Evolutionary conservation across 2,329 filamentous ascomycete species (phyloP).

Genomic region (Colletotrichum sp.): DNA sequence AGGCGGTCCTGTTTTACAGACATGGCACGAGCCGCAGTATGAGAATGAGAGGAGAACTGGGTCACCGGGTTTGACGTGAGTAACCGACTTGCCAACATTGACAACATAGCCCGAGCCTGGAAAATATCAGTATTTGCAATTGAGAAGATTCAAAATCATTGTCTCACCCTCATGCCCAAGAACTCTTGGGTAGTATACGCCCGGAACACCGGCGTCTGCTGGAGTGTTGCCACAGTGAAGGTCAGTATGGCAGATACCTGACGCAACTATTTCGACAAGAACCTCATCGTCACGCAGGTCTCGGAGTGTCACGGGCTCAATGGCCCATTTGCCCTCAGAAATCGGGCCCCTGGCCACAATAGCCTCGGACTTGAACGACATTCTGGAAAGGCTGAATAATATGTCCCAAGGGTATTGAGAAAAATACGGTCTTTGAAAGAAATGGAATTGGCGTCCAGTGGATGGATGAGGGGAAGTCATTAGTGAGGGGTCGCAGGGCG

Average conservation of each 20-base stretch:
- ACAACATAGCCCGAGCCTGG: slow-evolving; percentile 50
- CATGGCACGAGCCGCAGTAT: slow-evolving; percentile 44
- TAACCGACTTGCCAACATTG: slow-evolving; percentile 44
- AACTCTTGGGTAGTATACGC: slow-evolving; percentile 34
- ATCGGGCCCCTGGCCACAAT: slow-evolving; percentile 34
- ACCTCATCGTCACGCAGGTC: slow-evolving; percentile 45
- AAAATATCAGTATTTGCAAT: neutral
- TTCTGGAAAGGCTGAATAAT: neutral
- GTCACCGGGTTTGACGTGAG: slow-evolving; percentile 55
- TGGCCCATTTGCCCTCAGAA: slow-evolving; percentile 34
- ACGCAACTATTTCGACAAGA: slow-evolving; percentile 57
- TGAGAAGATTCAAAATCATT: too few species aligned
- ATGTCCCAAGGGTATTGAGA: neutral
- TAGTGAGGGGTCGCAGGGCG: neutral
- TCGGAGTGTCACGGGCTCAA: slow-evolving; percentile 33
- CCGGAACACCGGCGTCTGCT: slow-evolving; percentile 3
- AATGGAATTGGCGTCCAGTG: neutral
- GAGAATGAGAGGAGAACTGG: slow-evolving; percentile 55
- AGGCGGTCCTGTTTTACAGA: slow-evolving; percentile 48
- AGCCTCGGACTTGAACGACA: slow-evolving; percentile 31
- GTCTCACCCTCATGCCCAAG: slow-evolving; percentile 57
- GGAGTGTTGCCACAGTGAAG: slow-evolving; percentile 45
- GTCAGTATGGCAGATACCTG: slow-evolving; percentile 62
- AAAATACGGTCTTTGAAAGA: neutral
- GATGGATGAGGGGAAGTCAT: neutral